Base-by-base conservation (phyloP, 108 stramenopile species). In the Cyclotella kingstonii region DNA sequence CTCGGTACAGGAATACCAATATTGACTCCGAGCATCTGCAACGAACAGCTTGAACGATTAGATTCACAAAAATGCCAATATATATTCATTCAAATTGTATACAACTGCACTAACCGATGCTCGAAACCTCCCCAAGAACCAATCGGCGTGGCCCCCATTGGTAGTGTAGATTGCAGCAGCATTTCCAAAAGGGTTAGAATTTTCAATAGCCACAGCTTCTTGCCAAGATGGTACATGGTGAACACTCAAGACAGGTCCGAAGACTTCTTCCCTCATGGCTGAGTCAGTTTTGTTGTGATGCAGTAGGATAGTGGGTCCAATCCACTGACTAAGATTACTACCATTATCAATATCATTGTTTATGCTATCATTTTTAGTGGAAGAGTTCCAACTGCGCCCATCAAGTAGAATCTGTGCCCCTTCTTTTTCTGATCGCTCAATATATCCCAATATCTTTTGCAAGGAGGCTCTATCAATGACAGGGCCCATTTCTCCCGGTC, bases 101-200 rank as follows among this genome's bases (percentile, higher is more conserved):
- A 28, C n/a, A 36, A 26, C 4, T 27, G 11, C 11, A 73, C 71
- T 67, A 34, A 73, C 68, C 52, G 69, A 70, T 2, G 93, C 91
- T 14, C 91, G 80, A 65, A 97, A 94, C 31, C 85, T 72, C 19
- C 53, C 59, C 61, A 80, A 54, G 70, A 98, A 98, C 94, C 94
- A 97, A 19, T 94, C 93, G 2, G 98, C 98, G 73, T 73, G 70
- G 3, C 87, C 95, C 7, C 98, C 95, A 53, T 86, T 87, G 9
- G 79, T 77, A 0, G 98, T 97, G 62, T 97, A 98, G 49, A 98
- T 75, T 25, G 85, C 93, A 6, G 95, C 96, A 11, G 96, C 98
- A 75, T 98, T 98, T 8, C 98, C 96, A 76, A 90, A 96, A 4
- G 93, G 95, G 73, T 91, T 94, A 18, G 78, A 63, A 81, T 96